Percentiles rank a stretch among this genome's conserved stretches.
These are phyloP conservation scores for Starmera quercuum DNA, from an alignment of 805 yeast species.

Conservation along the genomic window DNA sequence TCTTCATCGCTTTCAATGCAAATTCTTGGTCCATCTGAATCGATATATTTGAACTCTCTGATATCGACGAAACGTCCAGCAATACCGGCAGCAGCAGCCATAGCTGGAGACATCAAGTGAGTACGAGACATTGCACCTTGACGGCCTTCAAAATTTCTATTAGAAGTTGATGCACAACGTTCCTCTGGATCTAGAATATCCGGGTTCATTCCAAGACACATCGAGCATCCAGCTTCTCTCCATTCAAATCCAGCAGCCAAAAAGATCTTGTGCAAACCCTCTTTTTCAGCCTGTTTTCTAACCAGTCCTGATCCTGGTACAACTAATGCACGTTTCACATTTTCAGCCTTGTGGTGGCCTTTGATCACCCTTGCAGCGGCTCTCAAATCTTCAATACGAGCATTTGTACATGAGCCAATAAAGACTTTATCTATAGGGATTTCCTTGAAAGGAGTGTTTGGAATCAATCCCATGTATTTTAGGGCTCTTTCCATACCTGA, in stretches of 20 bases:
- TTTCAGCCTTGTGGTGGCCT: conserved; percentile 81
- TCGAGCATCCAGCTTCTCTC: conserved; percentile 99
- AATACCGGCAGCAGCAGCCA: conserved; percentile 99
- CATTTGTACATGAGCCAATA: conserved; percentile 97
- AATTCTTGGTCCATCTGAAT: conserved; percentile 54
- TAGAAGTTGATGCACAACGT: conserved; percentile 97
- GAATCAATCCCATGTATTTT: conserved; percentile 81
- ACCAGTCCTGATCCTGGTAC: conserved; percentile 98
- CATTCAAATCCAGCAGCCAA: conserved; percentile 92
- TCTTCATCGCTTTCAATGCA: conserved; percentile 31
- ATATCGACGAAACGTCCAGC: conserved; percentile 87
- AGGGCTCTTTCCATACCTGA: conserved; percentile 89
- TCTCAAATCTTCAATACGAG: conserved; percentile 94
- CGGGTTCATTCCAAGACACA: conserved; percentile 99
- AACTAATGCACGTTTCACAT: conserved; percentile 75
- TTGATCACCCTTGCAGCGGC: conserved; percentile 91
- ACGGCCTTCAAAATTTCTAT: conserved; percentile 98
- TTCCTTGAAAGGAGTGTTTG: conserved; percentile 74
- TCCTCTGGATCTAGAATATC: conserved; percentile 92
- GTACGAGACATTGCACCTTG: conserved; percentile 97
- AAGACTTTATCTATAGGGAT: conserved; percentile 86
- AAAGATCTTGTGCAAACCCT: conserved; percentile 89
- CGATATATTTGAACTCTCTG: conserved; percentile 65
- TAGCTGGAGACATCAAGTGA: conserved; percentile 96
- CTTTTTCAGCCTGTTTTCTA: conserved; percentile 87